A percentile compares a stretch with the other conserved stretches of the same genome.
phyloP scores from a whole-genome alignment of 2,329 filamentous ascomycete genomes.

The Bisporella sp. region DNA sequence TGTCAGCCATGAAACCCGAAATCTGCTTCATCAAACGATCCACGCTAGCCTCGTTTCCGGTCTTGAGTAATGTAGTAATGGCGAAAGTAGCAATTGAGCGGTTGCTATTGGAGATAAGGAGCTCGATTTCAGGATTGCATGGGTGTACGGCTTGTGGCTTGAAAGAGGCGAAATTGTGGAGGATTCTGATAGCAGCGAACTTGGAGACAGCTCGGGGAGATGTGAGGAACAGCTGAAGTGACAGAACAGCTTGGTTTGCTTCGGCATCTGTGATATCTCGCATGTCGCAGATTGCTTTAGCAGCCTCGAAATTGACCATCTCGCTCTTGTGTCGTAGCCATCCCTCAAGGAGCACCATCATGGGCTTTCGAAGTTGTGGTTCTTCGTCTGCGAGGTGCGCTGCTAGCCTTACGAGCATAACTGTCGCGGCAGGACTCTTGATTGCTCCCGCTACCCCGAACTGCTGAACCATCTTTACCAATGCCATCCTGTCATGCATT shows the following conservation, averaged over 20 bases:
- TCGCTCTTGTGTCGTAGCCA: constrained; percentile 98
- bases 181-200: constrained; percentile 91
- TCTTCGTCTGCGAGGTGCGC: constrained; percentile 95
- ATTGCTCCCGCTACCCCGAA: constrained; percentile 86
- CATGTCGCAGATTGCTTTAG: constrained; percentile 95
- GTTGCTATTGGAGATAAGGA: constrained; percentile 93
- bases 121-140: constrained; percentile 96
- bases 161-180: constrained; percentile 94
- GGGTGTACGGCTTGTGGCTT: constrained; percentile 87
- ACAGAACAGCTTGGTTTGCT: constrained; percentile 86
- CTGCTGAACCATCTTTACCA: constrained; percentile 99
- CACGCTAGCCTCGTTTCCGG: constrained; percentile 93
- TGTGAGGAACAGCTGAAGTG: constrained; percentile 92
- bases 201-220: constrained; percentile 94
- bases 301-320: constrained; percentile 99
- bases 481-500: constrained; percentile 91
- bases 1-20: constrained; percentile 95
- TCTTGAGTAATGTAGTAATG: constrained; percentile 96
- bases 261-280: constrained; percentile 88
- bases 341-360: constrained; percentile 94
- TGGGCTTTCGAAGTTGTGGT: constrained; percentile 78
- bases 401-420: constrained; percentile 87
- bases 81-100: constrained; percentile 97
- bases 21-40: constrained; percentile 99
- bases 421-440: constrained; percentile 87